A percentile compares a stretch with the other conserved stretches of the same genome.
Conservation (phyloP, 2,329 filamentous ascomycete species). For the Clonostachys sp. region DNA sequence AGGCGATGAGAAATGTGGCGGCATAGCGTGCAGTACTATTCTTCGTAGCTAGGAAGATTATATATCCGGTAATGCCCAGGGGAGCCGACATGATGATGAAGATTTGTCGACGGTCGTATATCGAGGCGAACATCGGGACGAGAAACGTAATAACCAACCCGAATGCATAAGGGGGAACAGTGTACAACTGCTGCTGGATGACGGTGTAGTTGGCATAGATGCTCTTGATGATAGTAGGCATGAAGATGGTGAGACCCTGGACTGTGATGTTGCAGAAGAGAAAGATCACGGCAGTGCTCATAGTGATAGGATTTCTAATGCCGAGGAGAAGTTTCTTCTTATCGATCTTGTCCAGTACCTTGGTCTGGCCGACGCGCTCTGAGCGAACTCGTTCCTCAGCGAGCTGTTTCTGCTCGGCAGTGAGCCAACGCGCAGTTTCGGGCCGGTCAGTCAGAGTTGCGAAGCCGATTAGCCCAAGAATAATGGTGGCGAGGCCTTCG, state of each 20-base stretch:
- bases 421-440: constrained; percentile 56
- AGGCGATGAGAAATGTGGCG: constrained; percentile 62
- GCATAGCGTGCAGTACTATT: constrained; percentile 53
- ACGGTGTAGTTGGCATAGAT: constrained; percentile 57
- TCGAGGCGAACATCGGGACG: constrained; percentile 55
- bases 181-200: constrained; percentile 61
- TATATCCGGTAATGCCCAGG: constrained; percentile 62
- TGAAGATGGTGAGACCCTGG: constrained; percentile 65
- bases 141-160: constrained; percentile 59
- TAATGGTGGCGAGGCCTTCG: constrained; percentile 36
- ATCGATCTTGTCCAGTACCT: constrained; percentile 60
- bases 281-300: constrained; percentile 49
- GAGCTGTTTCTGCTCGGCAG: constrained; percentile 46
- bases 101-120: constrained; percentile 51
- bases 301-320: constrained; percentile 53
- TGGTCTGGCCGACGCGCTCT: constrained; percentile 57
- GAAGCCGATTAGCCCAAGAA: constrained; percentile 25
- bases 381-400: constrained; percentile 59
- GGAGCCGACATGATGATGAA: constrained; percentile 55
- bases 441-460: constrained; percentile 28
- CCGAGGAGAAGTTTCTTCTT: constrained; percentile 53
- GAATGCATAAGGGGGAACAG: constrained; percentile 64
- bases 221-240: constrained; percentile 61
- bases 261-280: constrained; percentile 65
- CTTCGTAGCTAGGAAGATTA: constrained; percentile 57